Percentiles rank a stretch among this genome's conserved stretches.
phyloP scores from a whole-genome alignment of 139 green algal genomes.

The Chlorella sp. region DNA sequence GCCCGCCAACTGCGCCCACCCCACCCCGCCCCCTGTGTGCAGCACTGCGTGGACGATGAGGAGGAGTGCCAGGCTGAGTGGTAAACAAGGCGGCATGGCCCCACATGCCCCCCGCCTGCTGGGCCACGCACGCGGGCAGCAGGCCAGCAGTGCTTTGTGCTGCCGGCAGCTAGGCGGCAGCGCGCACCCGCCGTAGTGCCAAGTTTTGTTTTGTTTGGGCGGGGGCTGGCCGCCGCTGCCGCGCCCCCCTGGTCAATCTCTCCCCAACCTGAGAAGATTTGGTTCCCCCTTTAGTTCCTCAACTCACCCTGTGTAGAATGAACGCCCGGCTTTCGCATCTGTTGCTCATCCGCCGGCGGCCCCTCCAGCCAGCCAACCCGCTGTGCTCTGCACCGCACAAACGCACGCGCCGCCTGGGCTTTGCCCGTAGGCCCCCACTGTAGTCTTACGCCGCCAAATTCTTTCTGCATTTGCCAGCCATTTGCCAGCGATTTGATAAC shows the following conservation, averaged over 20 bases:
- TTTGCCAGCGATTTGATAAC: not conserved
- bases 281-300: too few species aligned
- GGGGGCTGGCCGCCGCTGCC: not conserved
- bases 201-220: not conserved
- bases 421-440: not conserved
- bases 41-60: constrained; percentile 56
- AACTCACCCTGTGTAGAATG: not conserved
- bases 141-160: too few species aligned
- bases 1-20: too few species aligned
- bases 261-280: too few species aligned
- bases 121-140: too few species aligned
- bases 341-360: not conserved
- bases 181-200: too few species aligned
- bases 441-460: not conserved
- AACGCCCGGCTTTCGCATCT: not conserved
- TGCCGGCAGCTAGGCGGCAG: too few species aligned
- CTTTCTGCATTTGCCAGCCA: constrained; percentile 16
- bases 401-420: not conserved
- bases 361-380: not conserved
- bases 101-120: too few species aligned
- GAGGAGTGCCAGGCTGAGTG: constrained; percentile 42
- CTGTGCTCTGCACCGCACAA: not conserved
- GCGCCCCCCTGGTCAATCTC: not conserved
- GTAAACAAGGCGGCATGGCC: not conserved
- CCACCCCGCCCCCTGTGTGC: not conserved